These are phyloP conservation scores for Venturiaceae sp. DNA, from an alignment of 2,329 filamentous ascomycete genomes.

Conservation along the genomic window DNA sequence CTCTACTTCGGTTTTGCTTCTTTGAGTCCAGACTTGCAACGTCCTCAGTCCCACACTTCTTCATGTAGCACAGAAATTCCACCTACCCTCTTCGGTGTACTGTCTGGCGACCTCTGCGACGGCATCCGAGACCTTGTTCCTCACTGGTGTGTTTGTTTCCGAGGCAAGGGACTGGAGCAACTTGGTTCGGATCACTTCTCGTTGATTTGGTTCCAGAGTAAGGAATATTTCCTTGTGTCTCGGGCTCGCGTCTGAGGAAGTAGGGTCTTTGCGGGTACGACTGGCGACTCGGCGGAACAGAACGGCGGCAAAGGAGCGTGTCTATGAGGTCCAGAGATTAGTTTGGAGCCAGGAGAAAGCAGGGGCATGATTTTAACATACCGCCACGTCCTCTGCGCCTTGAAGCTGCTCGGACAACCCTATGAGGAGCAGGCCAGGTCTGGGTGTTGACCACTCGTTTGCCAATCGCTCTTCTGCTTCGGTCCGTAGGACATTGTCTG, in stretches of 20 bases:
- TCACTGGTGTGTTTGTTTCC: constrained; percentile 64
- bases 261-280: constrained; percentile 68
- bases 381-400: constrained; percentile 61
- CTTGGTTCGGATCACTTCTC: constrained; percentile 71
- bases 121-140: constrained; percentile 97
- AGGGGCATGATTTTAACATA: constrained; percentile 35
- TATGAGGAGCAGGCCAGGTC: constrained; percentile 85
- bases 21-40: no score
- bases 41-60: neutral
- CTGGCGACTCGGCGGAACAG: constrained; percentile 90
- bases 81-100: constrained; percentile 82
- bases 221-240: constrained; percentile 78
- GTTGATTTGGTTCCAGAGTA: constrained; percentile 63
- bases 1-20: no score
- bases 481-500: constrained; percentile 77
- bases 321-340: constrained; percentile 44
- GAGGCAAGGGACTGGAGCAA: constrained; percentile 65
- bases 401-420: constrained; percentile 88
- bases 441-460: constrained; percentile 74
- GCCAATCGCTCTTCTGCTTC: constrained; percentile 86
- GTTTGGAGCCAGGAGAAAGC: constrained; percentile 2
- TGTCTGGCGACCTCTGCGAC: constrained; percentile 92
- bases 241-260: constrained; percentile 35
- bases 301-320: constrained; percentile 83
- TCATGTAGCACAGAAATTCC: neutral